Base-by-base conservation (phyloP, 371 early-diverging fungal genomes). In the Mortierella sp. region DNA sequence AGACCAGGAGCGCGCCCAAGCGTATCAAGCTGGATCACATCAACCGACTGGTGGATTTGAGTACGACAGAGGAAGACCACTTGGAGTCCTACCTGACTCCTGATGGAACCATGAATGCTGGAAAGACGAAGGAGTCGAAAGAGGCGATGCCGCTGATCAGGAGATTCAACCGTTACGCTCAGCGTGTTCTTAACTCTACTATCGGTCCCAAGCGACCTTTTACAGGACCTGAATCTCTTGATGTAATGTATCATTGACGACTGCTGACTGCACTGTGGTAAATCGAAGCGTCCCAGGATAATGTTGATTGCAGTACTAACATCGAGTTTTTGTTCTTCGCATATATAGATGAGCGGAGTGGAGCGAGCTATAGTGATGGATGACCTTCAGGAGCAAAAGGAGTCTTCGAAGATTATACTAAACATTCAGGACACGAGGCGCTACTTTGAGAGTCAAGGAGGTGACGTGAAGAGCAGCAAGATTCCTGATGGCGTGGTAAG, bases 41-140 rank as follows among this genome's bases (percentile, higher is more conserved):
- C 51, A 93, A 93, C 63, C 85, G 90, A 55, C 90, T 96, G 35
- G 89, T 97, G n/a, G 96, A 97, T 89, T 82, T 98, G 78, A 94
- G 93, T 49, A 90, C 94, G 24, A 96, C 97, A 0, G 88, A 91
- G 56, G 96, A 96, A 79, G 97, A 97, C 80, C 95, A 96, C 83
- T 83, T 91, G 12, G 93, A 93, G 75, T 91, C 94, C 79, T 84
- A 74, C 11, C 96, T 96, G 82, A 91, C 89, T 21, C 97, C 97
- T 2, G 98, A 98, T 87, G 90, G 94, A 60, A 97, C 98, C 1
- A 98, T 98, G 99, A 89, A 90, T 41, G 91, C 97, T 1, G 97
- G 97, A 49, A 79, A 77, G 65, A 86, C 87, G 63, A 86, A 86
- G 21, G 78, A 88, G 55, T 89, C 89, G 38, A 88, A 87, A 49